A percentile compares a stretch with the other conserved stretches of the same genome.
These are phyloP conservation scores for Alnus rubra DNA, from an alignment of 306 rosid species.

Conservation along the genomic window DNA sequence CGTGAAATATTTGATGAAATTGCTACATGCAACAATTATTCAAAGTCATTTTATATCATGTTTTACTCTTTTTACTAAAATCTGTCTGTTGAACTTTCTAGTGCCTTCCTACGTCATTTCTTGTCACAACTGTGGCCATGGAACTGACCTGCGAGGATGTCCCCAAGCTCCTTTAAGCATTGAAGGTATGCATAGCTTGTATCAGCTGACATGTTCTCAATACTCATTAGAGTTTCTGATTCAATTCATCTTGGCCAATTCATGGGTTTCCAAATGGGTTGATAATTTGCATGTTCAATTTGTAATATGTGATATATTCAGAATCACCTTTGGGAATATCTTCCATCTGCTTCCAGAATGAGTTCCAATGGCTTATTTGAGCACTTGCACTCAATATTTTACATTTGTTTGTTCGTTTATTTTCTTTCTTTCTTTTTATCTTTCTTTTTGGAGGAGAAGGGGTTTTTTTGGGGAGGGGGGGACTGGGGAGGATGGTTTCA, in stretches of 20 bases:
- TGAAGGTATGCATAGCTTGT: conserved; percentile 61
- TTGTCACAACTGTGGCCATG: conserved; percentile 91
- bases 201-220: conserved; percentile 3
- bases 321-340: not conserved
- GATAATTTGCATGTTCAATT: not conserved
- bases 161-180: conserved; percentile 72
- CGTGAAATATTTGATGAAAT: not conserved
- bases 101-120: conserved; percentile 83
- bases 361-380: not conserved
- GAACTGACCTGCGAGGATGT: conserved; percentile 90
- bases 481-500: too few relatives aligned
- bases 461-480: too few relatives aligned
- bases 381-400: not conserved
- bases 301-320: not conserved
- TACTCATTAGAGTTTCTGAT: not conserved
- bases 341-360: not conserved
- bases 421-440: too few relatives aligned
- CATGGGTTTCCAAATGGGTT: not conserved
- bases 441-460: too few relatives aligned
- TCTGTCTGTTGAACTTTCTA: conserved; percentile 36
- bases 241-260: not conserved
- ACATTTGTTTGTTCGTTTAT: too few relatives aligned
- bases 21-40: not conserved
- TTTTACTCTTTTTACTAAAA: conserved; percentile 16
- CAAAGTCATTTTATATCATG: not conserved